Base-by-base conservation (phyloP, 768 basidiomycete species). In the Pleurotus sapidus region DNA sequence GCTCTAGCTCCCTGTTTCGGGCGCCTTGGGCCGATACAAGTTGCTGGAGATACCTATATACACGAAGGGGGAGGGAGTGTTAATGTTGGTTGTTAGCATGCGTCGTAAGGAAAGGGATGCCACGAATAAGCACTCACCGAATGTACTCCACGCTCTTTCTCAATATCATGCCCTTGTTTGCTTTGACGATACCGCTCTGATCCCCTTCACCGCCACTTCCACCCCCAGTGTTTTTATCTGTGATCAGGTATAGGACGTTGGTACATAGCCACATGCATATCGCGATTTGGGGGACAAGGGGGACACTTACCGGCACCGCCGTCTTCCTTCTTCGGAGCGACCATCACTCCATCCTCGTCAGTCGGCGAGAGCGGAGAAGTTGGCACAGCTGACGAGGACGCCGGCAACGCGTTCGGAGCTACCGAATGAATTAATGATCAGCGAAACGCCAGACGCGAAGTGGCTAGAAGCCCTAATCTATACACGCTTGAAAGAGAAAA, bases 131-230 rank as follows among this genome's bases (percentile, higher is more conserved):
- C 38, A 70, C 70, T 2, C 47, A 80, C 74, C 78, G 62, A 27
- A 88, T 87, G 64, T 88, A 87, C 64, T 88, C 87, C 2, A 89
- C 87, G 56, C 85, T 87, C 80, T 91, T 96, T 63, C 91, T 70
- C 46, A 96, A 72, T 43, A 96, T 94, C 86, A 95, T 91, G 34
- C 94, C 93, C 78, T 96, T 96, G 74, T 96, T 95, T 24, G 93
- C 93, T 67, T 95, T 95, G 54, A 91, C 87, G 27, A 80, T 24
- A 53, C 51, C 51, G 15, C 27, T 63, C 55, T 65, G 64, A 12
- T 66, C 59, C 54, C 66, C 58, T 51, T 60, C 49, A 59, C 64
- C 60, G 48, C 62, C 55, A 61, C 64, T 48, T 4, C 43, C 24
- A 11, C 43, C 34, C 2, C 42, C 55, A 23, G 47, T 34, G 9